Conservation (phyloP, 768 basidiomycete genomes). For the Albatrellus ellisii region DNA sequence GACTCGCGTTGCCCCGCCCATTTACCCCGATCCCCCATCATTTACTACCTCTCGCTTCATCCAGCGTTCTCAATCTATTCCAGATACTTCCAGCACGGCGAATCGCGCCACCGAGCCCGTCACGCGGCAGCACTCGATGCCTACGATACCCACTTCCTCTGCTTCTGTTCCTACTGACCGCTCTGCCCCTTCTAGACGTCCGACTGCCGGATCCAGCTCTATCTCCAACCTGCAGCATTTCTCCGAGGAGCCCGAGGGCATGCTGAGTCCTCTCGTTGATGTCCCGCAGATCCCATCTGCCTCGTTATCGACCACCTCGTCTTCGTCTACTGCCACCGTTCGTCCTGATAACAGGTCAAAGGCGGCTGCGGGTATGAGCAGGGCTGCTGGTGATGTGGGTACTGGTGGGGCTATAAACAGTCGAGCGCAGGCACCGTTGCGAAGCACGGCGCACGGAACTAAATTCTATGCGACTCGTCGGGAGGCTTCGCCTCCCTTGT, state of each 20-base stretch:
- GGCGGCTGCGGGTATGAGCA: too few species aligned
- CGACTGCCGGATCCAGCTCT: neutral
- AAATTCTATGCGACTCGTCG: neutral
- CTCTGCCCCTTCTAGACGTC: neutral
- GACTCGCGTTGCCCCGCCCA: constrained; percentile 9
- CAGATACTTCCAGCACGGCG: neutral
- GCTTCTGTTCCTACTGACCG: neutral
- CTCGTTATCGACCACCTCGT: constrained; percentile 7
- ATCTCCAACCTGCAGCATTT: constrained; percentile 14
- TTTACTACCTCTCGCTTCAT: neutral
- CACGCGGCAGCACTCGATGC: neutral
- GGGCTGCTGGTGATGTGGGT: neutral
- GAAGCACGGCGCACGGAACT: neutral
- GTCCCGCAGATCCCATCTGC: constrained; percentile 4
- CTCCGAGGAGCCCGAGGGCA: constrained; percentile 19
- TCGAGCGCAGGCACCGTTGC: neutral
- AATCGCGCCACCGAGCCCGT: neutral
- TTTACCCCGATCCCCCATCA: constrained; percentile 10
- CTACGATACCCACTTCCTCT: neutral
- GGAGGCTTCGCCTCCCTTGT: neutral
- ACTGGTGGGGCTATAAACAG: neutral
- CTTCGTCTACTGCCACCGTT: constrained; percentile 13
- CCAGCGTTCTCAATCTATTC: neutral
- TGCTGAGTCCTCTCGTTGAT: constrained; percentile 19
- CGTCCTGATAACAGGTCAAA: too few species aligned